A percentile compares a stretch with the other conserved stretches of the same genome.
phyloP scores from a whole-genome alignment of 371 early-diverging fungal species.

The Lichtheimia hyalospora region DNA sequence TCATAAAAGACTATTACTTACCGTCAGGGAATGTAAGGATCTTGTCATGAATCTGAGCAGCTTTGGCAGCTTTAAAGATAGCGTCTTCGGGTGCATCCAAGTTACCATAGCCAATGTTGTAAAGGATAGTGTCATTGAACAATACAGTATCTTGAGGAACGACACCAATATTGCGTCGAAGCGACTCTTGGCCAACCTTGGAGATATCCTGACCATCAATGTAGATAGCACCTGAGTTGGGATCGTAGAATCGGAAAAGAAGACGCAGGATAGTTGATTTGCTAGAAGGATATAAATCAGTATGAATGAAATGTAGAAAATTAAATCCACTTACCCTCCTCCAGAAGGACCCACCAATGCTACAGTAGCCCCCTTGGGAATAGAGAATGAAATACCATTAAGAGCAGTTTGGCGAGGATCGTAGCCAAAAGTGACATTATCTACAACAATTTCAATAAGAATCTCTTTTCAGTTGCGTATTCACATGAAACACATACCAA shows the following conservation, averaged over 20 bases:
- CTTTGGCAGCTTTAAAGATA: slow-evolving; percentile 75
- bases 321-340: slow-evolving; percentile 52
- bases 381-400: slow-evolving; percentile 75
- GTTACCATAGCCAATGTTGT: slow-evolving; percentile 81
- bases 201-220: slow-evolving; percentile 91
- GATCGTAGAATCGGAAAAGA: slow-evolving; percentile 90
- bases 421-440: slow-evolving; percentile 84
- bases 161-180: slow-evolving; percentile 79
- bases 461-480: not conserved
- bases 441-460: slow-evolving; percentile 13
- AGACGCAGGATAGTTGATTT: slow-evolving; percentile 91
- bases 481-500: slow-evolving; percentile 40
- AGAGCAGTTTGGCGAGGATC: slow-evolving; percentile 65
- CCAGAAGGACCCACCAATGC: slow-evolving; percentile 93
- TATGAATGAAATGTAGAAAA: too few species aligned
- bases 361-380: slow-evolving; percentile 79
- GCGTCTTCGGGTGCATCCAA: slow-evolving; percentile 62
- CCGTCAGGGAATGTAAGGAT: slow-evolving; percentile 67
- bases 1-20: not conserved
- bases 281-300: slow-evolving; percentile 8
- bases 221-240: slow-evolving; percentile 73
- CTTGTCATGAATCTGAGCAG: slow-evolving; percentile 79
- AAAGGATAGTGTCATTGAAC: slow-evolving; percentile 80
- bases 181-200: slow-evolving; percentile 61
- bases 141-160: slow-evolving; percentile 89